These are phyloP conservation scores for Tetratostichococcus sp. DNA, from an alignment of 139 green algal species.

Conservation along the genomic window DNA sequence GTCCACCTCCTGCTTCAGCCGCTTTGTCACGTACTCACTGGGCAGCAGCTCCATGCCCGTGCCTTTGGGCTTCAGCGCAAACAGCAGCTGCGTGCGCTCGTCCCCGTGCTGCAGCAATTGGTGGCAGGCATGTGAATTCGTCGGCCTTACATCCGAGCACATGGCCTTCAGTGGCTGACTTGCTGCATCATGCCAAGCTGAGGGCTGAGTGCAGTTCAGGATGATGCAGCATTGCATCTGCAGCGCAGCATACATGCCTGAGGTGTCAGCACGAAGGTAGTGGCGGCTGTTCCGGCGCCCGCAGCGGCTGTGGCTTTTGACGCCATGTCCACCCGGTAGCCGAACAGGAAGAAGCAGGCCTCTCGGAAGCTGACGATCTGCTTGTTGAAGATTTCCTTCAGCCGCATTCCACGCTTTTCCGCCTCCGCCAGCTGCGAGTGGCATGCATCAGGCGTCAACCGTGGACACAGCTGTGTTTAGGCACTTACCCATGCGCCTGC, in stretches of 20 bases:
- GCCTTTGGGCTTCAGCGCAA: constrained; percentile 33
- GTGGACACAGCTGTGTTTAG: too few species aligned
- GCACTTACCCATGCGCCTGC: too few species aligned
- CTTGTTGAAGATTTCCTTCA: constrained; percentile 71
- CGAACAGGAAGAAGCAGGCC: constrained; percentile 67
- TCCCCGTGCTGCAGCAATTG: constrained; percentile 29
- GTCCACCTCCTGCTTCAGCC: constrained; percentile 56
- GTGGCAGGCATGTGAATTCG: too few species aligned
- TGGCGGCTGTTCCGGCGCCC: constrained; percentile 29
- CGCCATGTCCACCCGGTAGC: constrained; percentile 71
- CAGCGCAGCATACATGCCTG: neutral
- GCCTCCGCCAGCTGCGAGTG: constrained; percentile 24
- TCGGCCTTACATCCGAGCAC: too few species aligned
- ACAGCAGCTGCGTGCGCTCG: constrained; percentile 38
- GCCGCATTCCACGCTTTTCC: constrained; percentile 38
- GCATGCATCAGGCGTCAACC: too few species aligned
- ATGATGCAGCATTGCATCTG: neutral
- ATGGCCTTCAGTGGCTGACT: too few species aligned
- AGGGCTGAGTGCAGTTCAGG: too few species aligned
- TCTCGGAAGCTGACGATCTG: constrained; percentile 66
- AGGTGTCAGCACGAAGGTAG: constrained; percentile 59
- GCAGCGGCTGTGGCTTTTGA: constrained; percentile 38
- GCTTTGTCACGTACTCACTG: constrained; percentile 39
- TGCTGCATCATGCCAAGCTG: too few species aligned
- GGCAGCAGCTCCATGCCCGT: constrained; percentile 57